A percentile compares a stretch with the other conserved stretches of the same genome.
Conservation (phyloP, 1,139 yeast genomes). For the Scheffersomyces quercinus region DNA sequence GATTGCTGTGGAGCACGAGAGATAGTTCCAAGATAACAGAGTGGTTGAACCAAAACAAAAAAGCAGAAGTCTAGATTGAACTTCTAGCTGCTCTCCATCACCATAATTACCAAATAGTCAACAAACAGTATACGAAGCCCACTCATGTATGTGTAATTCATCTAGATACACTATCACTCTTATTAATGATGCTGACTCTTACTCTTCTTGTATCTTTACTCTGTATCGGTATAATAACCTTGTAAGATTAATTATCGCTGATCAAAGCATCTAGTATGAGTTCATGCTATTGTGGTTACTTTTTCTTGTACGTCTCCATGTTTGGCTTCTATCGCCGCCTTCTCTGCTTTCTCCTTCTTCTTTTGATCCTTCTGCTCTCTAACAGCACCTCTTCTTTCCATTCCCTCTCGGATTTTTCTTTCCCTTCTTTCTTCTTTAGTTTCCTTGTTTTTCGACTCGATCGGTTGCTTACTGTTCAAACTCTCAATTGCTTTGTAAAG, state of each 20-base stretch:
- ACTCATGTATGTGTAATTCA: too few relatives aligned
- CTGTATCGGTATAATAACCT: too few relatives aligned
- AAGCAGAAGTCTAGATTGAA: neutral
- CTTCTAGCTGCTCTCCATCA: too few relatives aligned
- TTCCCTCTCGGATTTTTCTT: constrained; percentile 62
- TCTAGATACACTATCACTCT: too few relatives aligned
- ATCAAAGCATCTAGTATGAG: too few relatives aligned
- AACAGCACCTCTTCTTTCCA: constrained; percentile 46
- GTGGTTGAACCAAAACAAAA: constrained; percentile 2
- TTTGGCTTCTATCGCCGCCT: constrained; percentile 13
- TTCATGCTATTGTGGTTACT: too few relatives aligned
- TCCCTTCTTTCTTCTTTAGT: constrained; percentile 57
- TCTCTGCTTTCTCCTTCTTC: constrained; percentile 12
- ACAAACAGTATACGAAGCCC: too few relatives aligned
- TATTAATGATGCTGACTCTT: too few relatives aligned
- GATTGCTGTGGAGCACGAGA: constrained; percentile 1
- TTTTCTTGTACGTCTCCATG: neutral
- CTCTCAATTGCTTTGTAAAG: constrained; percentile 44
- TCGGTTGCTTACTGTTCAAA: constrained; percentile 15
- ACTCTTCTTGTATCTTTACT: too few relatives aligned
- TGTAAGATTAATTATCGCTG: too few relatives aligned
- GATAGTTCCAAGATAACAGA: constrained; percentile 1
- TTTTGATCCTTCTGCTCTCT: constrained; percentile 21
- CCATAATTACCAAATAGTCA: too few relatives aligned
- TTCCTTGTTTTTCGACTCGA: constrained; percentile 18